Conservation (phyloP, 306 rosid genomes). For the Abrus pulchellus region DNA sequence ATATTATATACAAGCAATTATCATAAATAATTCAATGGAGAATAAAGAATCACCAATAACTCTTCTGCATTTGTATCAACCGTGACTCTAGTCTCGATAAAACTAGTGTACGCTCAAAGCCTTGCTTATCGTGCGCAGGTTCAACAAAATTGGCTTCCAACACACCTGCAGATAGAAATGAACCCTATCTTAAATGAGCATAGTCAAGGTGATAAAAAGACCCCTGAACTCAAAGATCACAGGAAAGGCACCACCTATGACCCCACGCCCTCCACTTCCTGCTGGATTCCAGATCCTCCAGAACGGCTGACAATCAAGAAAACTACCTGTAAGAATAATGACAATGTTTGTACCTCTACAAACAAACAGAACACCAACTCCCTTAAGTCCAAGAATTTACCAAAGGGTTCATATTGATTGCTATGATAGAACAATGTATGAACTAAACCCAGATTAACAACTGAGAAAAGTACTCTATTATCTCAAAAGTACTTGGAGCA, state of each 20-base stretch:
- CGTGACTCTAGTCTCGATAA: conserved; percentile 83
- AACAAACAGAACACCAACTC: conserved; percentile 24
- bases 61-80: conserved; percentile 84
- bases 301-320: conserved; percentile 79
- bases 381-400: conserved; percentile 10
- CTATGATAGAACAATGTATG: conserved; percentile 32
- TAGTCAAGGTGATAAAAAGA: conserved; percentile 11
- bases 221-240: conserved; percentile 16
- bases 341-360: conserved; percentile 15
- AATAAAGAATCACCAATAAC: conserved; percentile 73
- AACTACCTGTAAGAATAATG: conserved; percentile 41
- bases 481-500: conserved; percentile 12
- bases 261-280: conserved; percentile 98
- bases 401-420: conserved; percentile 17
- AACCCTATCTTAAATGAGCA: conserved; percentile 38
- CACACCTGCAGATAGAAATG: conserved; percentile 69
- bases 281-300: conserved; percentile 99
- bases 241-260: conserved; percentile 73
- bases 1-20: conserved; percentile 6
- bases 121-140: conserved; percentile 99
- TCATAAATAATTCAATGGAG: conserved; percentile 1
- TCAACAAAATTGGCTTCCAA: conserved; percentile 99
- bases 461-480: background rate
- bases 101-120: conserved; percentile 96
- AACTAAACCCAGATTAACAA: conserved; percentile 15